Base-by-base conservation (phyloP, 2,329 filamentous ascomycete genomes). In the Talaromyces sp. region DNA sequence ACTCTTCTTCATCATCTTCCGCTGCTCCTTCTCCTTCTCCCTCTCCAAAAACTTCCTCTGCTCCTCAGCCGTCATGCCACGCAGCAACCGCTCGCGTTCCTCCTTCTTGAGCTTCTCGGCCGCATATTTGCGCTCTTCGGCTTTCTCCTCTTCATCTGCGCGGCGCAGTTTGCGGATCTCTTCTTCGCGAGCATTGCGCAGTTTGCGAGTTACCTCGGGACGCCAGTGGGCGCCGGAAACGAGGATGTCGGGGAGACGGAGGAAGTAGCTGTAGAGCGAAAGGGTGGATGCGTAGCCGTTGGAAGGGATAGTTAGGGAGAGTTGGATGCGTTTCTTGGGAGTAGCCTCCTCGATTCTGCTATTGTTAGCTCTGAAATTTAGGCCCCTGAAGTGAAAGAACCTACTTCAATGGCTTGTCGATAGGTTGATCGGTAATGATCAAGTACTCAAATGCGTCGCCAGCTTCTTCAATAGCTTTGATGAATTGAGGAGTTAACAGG, bases 361-460 rank as follows among this genome's bases (percentile, higher is more conserved):
- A 37, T 37, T 10, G 35, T 37, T 37, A 37, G 27, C 27, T 31
- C 27, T 31, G 27, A 31, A 31, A 5, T 6, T 31, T 31, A 31
- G 27, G 27, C 27, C 27, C 27, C 7, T 37, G 35, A 13, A 13
- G 31, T 7, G 22, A 45, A n/a, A 9, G 35, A 10, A 60, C 16
- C 47, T 83, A 94, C 91, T 89, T 96, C 74, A 83, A 85, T 63
- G 95, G 95, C 80, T 92, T 93, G 71, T 97, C 92, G 62, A 88
- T 81, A 41, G 94, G 93, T 80, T 97, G 93, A 76, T 99, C 95
- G 22, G 89, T 90, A 60, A 98, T 83, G 73, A 99, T 90, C 67
- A 99, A 80, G 72, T 93, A 94, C 77, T 98, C 92, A 69, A 96
- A 88, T 58, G 86, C 79, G 67, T 94, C 90, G 35, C 94, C 94